Evolutionary conservation across 148 eudicot species (phyloP).

Genomic region (Spergularia bocconei): DNA sequence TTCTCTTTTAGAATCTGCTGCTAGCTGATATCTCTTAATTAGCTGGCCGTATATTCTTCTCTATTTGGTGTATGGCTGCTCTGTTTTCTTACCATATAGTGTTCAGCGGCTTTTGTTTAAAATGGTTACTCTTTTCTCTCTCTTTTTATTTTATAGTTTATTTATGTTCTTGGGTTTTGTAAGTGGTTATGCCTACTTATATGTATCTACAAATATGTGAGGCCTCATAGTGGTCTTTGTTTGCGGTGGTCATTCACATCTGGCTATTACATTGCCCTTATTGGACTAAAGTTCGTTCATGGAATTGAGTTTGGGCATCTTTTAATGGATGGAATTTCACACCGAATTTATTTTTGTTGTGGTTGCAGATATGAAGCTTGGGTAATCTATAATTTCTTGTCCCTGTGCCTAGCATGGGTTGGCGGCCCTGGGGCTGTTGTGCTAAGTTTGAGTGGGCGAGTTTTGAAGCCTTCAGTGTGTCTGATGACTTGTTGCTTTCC

Average conservation of each 20-base stretch:
- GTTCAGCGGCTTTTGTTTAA: too few relatives aligned
- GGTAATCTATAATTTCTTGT: conserved; percentile 93
- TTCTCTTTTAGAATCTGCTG: neutral
- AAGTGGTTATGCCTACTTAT: neutral
- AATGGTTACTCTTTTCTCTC: too few relatives aligned
- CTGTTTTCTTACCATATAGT: too few relatives aligned
- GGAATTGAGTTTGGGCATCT: neutral
- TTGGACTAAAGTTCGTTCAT: neutral
- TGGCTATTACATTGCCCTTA: neutral
- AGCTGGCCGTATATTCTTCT: neutral
- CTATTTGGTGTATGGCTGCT: too few relatives aligned
- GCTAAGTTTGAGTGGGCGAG: conserved; percentile 73
- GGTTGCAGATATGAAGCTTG: conserved; percentile 93
- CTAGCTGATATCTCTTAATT: neutral
- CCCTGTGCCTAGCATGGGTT: conserved; percentile 98
- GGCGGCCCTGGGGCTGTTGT: conserved; percentile 99
- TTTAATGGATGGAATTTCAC: neutral
- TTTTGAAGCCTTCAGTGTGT: conserved; percentile 80
- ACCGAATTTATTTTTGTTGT: conserved; percentile 8
- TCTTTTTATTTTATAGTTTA: too few relatives aligned
- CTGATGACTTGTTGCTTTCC: conserved; percentile 95
- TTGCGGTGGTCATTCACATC: neutral
- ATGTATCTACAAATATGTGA: neutral
- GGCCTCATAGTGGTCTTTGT: conserved; percentile 6
- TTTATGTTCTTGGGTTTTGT: neutral